These are phyloP conservation scores for Cenococcum geophilum DNA, from an alignment of 495 filamentous ascomycete species.

Conservation along the genomic window DNA sequence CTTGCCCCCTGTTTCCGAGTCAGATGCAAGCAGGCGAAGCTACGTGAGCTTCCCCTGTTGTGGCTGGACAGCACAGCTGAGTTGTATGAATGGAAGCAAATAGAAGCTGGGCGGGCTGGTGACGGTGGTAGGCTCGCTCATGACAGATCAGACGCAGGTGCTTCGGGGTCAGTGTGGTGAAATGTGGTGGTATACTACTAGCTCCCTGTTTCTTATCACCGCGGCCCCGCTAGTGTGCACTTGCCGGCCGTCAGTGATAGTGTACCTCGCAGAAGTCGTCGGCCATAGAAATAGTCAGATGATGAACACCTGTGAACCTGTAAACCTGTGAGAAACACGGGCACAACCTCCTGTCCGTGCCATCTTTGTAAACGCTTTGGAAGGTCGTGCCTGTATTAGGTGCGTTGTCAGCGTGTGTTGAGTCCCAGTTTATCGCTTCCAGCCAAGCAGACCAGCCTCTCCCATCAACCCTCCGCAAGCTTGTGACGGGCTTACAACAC, in stretches of 20 bases:
- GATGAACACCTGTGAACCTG: not conserved
- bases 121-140: too few relatives aligned
- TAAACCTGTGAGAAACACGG: not conserved
- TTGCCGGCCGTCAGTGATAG: not conserved
- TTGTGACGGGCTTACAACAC: not conserved
- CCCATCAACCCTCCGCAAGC: not conserved
- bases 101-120: too few relatives aligned
- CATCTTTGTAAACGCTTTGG: not conserved
- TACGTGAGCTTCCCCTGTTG: too few relatives aligned
- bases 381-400: not conserved
- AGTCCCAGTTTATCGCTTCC: not conserved
- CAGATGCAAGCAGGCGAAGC: too few relatives aligned
- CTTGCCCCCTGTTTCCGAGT: too few relatives aligned
- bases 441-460: not conserved
- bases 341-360: not conserved
- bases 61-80: too few relatives aligned
- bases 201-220: slow-evolving; percentile 3
- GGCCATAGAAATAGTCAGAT: not conserved
- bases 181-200: not conserved
- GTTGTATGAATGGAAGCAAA: too few relatives aligned
- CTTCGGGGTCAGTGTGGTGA: not conserved
- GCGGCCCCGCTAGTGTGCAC: slow-evolving; percentile 1
- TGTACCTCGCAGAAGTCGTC: not conserved
- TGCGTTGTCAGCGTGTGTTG: not conserved
- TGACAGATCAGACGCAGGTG: not conserved